Evolutionary conservation across 371 early-diverging fungal species (phyloP).

Genomic region (Haplosporangium sp.): DNA sequence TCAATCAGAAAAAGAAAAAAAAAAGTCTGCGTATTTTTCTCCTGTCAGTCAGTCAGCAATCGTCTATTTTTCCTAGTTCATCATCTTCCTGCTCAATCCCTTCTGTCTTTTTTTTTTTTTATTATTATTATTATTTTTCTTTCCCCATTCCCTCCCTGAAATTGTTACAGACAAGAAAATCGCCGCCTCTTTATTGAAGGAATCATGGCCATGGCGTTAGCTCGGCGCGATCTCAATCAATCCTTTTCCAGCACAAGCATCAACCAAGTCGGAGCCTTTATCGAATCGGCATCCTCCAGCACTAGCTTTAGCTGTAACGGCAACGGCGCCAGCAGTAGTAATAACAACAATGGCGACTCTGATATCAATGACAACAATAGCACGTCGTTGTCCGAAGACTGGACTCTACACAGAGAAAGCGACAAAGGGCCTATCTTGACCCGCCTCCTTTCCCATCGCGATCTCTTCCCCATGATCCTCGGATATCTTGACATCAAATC

Average conservation of each 20-base stretch:
- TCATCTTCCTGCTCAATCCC: too few species aligned
- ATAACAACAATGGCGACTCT: neutral
- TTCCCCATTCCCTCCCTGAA: too few species aligned
- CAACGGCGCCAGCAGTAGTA: conserved; percentile 4
- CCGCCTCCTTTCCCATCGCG: conserved; percentile 27
- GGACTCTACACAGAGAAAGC: neutral
- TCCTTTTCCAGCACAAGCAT: conserved; percentile 23
- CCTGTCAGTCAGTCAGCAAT: too few species aligned
- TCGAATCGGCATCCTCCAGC: conserved; percentile 8
- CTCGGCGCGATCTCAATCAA: conserved; percentile 18
- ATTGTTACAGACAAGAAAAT: too few species aligned
- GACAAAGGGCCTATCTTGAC: conserved; percentile 30
- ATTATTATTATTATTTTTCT: too few species aligned
- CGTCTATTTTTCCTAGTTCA: too few species aligned
- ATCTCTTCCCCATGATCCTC: conserved; percentile 36
- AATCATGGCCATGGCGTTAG: conserved; percentile 42
- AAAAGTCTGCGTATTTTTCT: too few species aligned
- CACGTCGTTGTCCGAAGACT: conserved; percentile 6
- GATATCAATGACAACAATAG: neutral
- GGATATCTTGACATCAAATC: conserved; percentile 36
- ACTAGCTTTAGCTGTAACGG: conserved; percentile 4
- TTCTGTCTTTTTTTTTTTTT: too few species aligned
- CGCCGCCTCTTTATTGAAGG: too few species aligned
- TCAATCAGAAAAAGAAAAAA: too few species aligned
- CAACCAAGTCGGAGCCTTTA: conserved; percentile 4